Percentiles rank a stretch among this genome's conserved stretches.
Evolutionary conservation across 2,329 filamentous ascomycete genomes (phyloP).

Genomic region (Fusarium dlaminii): DNA sequence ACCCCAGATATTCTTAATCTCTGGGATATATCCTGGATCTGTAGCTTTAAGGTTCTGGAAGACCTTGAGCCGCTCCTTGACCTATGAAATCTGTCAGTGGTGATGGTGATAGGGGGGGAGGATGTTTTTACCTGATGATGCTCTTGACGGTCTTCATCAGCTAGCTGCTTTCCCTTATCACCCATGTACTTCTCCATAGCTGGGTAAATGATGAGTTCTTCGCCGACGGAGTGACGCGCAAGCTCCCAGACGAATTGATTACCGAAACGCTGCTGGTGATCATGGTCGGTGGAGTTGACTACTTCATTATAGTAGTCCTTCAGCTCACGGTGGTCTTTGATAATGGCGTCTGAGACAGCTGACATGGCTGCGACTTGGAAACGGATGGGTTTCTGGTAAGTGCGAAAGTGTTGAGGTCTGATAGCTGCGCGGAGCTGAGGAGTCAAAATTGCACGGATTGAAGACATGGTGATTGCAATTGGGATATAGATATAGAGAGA

Average conservation of each 20-base stretch:
- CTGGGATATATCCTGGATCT: slow-evolving; percentile 54
- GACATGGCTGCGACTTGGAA: slow-evolving; percentile 6
- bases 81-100: slow-evolving; percentile 45
- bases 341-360: slow-evolving; percentile 37
- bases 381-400: not conserved
- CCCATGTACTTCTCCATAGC: slow-evolving; percentile 60
- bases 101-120: not conserved
- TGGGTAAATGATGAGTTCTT: slow-evolving; percentile 64
- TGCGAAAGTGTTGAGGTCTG: not conserved
- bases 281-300: slow-evolving; percentile 46
- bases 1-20: slow-evolving; percentile 55
- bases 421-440: not conserved
- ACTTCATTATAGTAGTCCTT: slow-evolving; percentile 55
- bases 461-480: not conserved
- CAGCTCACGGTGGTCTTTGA: slow-evolving; percentile 45
- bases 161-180: slow-evolving; percentile 53
- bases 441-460: not conserved
- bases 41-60: slow-evolving; percentile 57
- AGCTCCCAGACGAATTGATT: slow-evolving; percentile 62
- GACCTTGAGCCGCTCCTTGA: slow-evolving; percentile 60
- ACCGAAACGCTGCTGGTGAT: slow-evolving; percentile 52
- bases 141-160: slow-evolving; percentile 58
- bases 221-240: slow-evolving; percentile 57
- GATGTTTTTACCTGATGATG: slow-evolving; percentile 52
- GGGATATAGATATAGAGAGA: not conserved